phyloP scores from a whole-genome alignment of 371 early-diverging fungal species.

The Parasitella parasitica region DNA sequence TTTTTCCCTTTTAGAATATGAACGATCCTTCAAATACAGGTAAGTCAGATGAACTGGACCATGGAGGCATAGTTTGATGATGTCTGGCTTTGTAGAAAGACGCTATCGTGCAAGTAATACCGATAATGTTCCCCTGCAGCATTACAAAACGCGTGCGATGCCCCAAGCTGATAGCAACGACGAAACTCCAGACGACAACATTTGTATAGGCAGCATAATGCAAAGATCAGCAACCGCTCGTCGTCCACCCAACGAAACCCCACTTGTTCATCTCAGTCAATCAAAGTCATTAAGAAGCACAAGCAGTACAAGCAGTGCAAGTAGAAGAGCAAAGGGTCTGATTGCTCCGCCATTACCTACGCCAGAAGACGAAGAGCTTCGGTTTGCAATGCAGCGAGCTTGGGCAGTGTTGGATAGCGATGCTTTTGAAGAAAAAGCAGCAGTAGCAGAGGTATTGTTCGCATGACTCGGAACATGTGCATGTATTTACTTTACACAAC shows the following conservation, averaged over 20 bases:
- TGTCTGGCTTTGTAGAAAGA: neutral
- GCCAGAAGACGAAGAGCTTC: constrained; percentile 33
- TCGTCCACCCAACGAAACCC: constrained; percentile 10
- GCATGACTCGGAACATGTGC: too few relatives aligned
- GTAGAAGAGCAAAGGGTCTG: neutral
- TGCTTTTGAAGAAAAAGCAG: neutral
- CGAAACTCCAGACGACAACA: constrained; percentile 36
- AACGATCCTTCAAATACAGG: neutral
- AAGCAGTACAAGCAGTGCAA: neutral
- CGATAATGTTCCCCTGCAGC: constrained; percentile 24
- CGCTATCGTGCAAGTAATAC: constrained; percentile 2
- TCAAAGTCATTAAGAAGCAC: constrained; percentile 16
- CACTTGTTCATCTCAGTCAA: constrained; percentile 4
- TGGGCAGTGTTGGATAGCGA: constrained; percentile 23
- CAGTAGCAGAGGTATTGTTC: neutral
- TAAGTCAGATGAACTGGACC: neutral
- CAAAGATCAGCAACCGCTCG: constrained; percentile 20
- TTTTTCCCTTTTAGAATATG: constrained; percentile 2
- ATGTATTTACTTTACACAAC: neutral
- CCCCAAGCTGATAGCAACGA: constrained; percentile 3
- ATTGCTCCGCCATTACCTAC: constrained; percentile 7
- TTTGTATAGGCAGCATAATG: constrained; percentile 26
- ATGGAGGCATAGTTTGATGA: too few relatives aligned
- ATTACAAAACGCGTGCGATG: constrained; percentile 12
- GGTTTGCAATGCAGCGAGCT: constrained; percentile 33